Base-by-base conservation (phyloP, 1,139 yeast genomes). In the Debaryomyces sp. region DNA sequence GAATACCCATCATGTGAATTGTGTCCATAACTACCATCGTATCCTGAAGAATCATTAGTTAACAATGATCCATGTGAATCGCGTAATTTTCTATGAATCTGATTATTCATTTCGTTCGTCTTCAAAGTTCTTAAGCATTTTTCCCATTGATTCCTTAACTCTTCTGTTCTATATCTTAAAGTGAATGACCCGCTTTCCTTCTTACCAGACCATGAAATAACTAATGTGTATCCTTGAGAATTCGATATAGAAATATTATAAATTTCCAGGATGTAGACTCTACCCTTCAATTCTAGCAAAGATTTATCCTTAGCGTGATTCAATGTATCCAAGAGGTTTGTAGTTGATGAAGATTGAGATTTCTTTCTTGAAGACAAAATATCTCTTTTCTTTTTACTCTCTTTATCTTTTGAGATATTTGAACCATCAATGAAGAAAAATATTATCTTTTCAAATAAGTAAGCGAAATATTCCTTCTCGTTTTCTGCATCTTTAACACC, bases 401-500 rank as follows among this genome's bases (percentile, higher is more conserved):
- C 68, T 48, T 65, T 67, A 22, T 61, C 65, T 43, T 60, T 58
- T 32, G 48, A 33, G 12, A 45, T 40, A 52, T 62, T 57, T 52
- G 67, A 60, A 29, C 59, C 58, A 23, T 80, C 84, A 44, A 80
- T 81, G 66, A 91, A 90, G 63, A 95, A 86, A 54, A 92, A 83
- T 15, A 94, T 85, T 49, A 92, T 90, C 58, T 82, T 84, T 64
- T 94, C 97, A 66, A 94, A 94, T 34, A 94, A 73, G 62, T 90
- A 95, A 15, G 96, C 91, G 60, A 88, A 87, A 64, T 90, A 94
- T 60, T 92, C 97, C 51, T 89, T 83, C 64, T 94, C 99, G 45
- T 80, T 78, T 40, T 90, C 95, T 41, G 81, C 81, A 63, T 87
- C 90, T 53, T 77, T 79, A 12, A 94, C 96, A 2, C 86, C 85